Percentiles rank a stretch among this genome's conserved stretches.
Conservation (phyloP, 208 protist species). For the Hexamita inflata region DNA sequence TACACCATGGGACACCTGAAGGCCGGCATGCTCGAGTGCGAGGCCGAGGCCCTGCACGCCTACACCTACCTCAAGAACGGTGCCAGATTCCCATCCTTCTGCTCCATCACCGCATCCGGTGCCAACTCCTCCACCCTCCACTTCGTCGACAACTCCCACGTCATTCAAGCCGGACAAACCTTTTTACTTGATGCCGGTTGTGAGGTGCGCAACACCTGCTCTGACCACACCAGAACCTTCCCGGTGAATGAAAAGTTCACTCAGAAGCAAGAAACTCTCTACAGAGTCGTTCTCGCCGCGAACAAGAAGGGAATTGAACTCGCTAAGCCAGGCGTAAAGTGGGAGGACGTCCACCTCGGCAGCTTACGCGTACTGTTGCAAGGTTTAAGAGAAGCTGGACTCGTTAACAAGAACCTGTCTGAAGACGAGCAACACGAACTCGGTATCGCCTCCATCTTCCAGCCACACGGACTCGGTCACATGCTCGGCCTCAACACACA, state of each 20-base stretch:
- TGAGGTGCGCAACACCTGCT: constrained; percentile 50
- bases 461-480: constrained; percentile 58
- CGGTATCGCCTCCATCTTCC: constrained; percentile 44
- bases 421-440: constrained; percentile 7
- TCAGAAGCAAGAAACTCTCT: constrained; percentile 54
- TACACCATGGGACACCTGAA: constrained; percentile 58
- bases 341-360: constrained; percentile 33
- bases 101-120: constrained; percentile 57
- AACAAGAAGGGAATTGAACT: constrained; percentile 42
- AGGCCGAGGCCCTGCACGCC: not conserved
- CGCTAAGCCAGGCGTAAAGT: constrained; percentile 38
- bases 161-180: constrained; percentile 46
- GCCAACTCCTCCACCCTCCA: constrained; percentile 57
- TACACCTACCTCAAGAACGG: constrained; percentile 27
- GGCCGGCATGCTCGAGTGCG: constrained; percentile 46
- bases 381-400: constrained; percentile 37
- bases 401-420: not conserved
- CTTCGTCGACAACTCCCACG: constrained; percentile 54
- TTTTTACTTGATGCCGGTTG: constrained; percentile 55
- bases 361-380: constrained; percentile 13
- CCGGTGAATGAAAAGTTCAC: constrained; percentile 56
- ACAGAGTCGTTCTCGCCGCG: constrained; percentile 71
- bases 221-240: constrained; percentile 60
- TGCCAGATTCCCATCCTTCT: constrained; percentile 53
- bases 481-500: constrained; percentile 62